These are phyloP conservation scores for Chenopodium berlandieri DNA, from an alignment of 148 eudicot species.

Conservation along the genomic window DNA sequence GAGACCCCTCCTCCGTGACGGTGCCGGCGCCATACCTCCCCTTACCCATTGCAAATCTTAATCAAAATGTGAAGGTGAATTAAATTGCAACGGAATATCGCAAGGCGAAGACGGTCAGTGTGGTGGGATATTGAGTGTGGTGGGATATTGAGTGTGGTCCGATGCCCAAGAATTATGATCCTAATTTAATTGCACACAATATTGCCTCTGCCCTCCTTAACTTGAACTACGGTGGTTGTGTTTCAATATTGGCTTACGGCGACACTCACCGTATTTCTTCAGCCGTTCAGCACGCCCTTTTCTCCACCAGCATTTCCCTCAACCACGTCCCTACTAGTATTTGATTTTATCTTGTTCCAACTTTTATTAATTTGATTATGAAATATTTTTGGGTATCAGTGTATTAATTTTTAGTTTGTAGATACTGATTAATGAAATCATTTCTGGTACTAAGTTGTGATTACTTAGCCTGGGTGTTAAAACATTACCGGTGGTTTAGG, in stretches of 20 bases:
- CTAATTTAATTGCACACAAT: conserved; percentile 64
- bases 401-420: too few species aligned
- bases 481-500: too few species aligned
- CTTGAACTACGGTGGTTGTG: conserved; percentile 54
- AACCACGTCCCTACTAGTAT: conserved; percentile 73
- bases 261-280: conserved; percentile 46
- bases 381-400: too few species aligned
- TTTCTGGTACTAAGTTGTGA: too few species aligned
- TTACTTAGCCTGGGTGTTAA: too few species aligned
- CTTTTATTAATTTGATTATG: too few species aligned
- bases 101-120: conserved; percentile 58
- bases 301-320: conserved; percentile 64
- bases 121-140: conserved; percentile 95
- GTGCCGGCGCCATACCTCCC: too few species aligned
- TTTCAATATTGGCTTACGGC: conserved; percentile 63
- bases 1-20: too few species aligned
- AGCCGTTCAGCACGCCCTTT: conserved; percentile 51
- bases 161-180: conserved; percentile 61
- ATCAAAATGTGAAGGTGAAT: too few species aligned
- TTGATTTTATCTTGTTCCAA: too few species aligned
- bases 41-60: too few species aligned
- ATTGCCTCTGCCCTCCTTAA: conserved; percentile 49
- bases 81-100: not conserved
- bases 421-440: too few species aligned
- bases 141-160: conserved; percentile 85